phyloP scores from a whole-genome alignment of 75 land plant species.

The Larix kaempferi region DNA sequence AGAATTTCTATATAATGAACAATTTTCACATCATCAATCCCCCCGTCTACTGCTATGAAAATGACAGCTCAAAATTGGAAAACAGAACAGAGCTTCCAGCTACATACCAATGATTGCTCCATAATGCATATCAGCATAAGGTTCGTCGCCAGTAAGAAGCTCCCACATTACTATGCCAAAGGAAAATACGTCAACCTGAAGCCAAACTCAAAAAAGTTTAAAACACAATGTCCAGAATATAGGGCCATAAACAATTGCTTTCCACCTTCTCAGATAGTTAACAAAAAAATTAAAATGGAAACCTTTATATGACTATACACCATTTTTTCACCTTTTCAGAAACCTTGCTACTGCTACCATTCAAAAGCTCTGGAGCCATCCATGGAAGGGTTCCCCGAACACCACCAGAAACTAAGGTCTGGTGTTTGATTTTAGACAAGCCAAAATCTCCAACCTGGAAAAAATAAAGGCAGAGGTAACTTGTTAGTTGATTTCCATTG shows the following conservation, averaged over 20 bases:
- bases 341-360: slow-evolving; percentile 63
- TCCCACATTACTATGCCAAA: slow-evolving; percentile 91
- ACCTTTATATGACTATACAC: slow-evolving; percentile 1
- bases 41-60: neutral
- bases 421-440: slow-evolving; percentile 81
- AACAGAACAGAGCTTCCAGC: neutral
- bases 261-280: neutral
- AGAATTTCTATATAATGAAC: neutral
- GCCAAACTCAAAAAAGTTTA: neutral
- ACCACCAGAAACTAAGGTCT: slow-evolving; percentile 87
- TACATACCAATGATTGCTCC: slow-evolving; percentile 76
- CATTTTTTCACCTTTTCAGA: slow-evolving; percentile 57
- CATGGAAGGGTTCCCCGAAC: slow-evolving; percentile 78
- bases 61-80: neutral
- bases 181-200: slow-evolving; percentile 81
- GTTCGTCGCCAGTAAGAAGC: slow-evolving; percentile 78
- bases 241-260: neutral
- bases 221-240: neutral
- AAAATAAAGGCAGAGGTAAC: too few relatives aligned
- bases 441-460: slow-evolving; percentile 93
- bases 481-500: too few relatives aligned
- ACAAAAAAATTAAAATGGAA: neutral
- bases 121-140: slow-evolving; percentile 76
- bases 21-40: neutral
- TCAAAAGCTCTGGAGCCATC: slow-evolving; percentile 84